A percentile compares a stretch with the other conserved stretches of the same genome.
phyloP scores from a whole-genome alignment of 2,329 filamentous ascomycete genomes.

The Aspergillus viridinutans region DNA sequence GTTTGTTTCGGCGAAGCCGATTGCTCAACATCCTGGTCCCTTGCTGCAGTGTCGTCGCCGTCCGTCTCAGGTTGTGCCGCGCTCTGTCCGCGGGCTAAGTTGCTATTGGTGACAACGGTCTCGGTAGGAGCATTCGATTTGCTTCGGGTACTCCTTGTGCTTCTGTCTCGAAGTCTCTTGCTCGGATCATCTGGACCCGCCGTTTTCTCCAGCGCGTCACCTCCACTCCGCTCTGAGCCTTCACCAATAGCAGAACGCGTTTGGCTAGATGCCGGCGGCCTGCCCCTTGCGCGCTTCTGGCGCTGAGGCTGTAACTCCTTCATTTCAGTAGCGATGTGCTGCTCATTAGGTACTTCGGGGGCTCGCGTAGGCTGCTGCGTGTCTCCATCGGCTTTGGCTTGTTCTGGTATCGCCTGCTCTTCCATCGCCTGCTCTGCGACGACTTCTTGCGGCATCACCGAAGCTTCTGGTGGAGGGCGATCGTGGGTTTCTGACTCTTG shows the following conservation, averaged over 20 bases:
- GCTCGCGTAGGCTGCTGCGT: not conserved
- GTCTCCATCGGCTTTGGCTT: not conserved
- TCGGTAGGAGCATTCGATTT: slow-evolving; percentile 1
- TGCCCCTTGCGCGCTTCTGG: slow-evolving; percentile 5
- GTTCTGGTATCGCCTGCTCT: not conserved
- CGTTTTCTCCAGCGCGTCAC: not conserved
- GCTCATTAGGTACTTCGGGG: not conserved
- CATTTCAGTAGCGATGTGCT: not conserved
- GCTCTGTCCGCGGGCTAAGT: not conserved
- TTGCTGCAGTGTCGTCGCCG: not conserved
- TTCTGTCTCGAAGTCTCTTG: slow-evolving; percentile 7
- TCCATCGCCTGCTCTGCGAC: not conserved
- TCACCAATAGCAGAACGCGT: not conserved
- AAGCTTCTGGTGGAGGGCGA: not conserved
- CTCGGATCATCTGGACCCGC: not conserved
- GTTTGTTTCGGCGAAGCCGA: slow-evolving; percentile 4
- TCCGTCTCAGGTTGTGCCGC: not conserved
- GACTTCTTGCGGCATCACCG: not conserved
- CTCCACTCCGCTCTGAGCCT: not conserved
- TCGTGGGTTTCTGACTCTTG: not conserved
- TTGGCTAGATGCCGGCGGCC: slow-evolving; percentile 5
- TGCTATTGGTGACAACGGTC: not conserved
- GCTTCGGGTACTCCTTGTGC: slow-evolving; percentile 4
- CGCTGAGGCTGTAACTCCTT: slow-evolving; percentile 1
- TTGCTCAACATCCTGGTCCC: not conserved